Base-by-base conservation (phyloP, 2,329 filamentous ascomycete genomes). In the Paraphoma sp. region DNA sequence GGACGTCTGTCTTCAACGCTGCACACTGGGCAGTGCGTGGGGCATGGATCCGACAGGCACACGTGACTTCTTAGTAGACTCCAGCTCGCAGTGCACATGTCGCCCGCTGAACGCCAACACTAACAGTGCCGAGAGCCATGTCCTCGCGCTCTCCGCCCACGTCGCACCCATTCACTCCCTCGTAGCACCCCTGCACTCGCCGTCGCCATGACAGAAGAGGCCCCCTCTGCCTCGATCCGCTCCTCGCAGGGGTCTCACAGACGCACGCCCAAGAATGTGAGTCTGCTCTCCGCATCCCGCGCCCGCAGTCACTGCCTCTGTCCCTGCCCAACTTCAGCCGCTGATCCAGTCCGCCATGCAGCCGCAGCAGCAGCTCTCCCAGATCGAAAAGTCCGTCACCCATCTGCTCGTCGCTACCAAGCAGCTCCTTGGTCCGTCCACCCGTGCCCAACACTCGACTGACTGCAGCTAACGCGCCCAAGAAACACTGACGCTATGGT, bases 401-500 rank as follows among this genome's bases (percentile, higher is more conserved):
- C 95, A 99, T 76, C 89, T 99, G 44, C 88, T 99, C 36, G 94
- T 99, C 64, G 95, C 95, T 36, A 99, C 95, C 33, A 99, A 99
- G 77, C 93, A 98, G 79, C 88, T 99, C 2, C 89, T 99, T 60
- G 67, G 67, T 70, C 17, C 57, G 65, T 67, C 59, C 12, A 38
- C 55, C 55, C 41, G 29, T 45, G 44, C 58, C 38, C 51, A n/a
- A n/a, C n/a, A 28, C 12, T 52, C 48, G 50, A 50, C 48, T 33
- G 31, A 44, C 48, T 45, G 51, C 51, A 50, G 57, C 66, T 65
- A 61, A 64, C 58, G 42, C 46, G 23, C 28, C 53, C 12, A 56
- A 70, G 95, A 99, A 81, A 99, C 94, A 6, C 83, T 99, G 60
- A 99, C 95, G 45, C 91, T 96, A 83, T 99, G 95, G 95, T 99